Evolutionary conservation across 495 filamentous ascomycete genomes (phyloP), one percentile per base, ranked within the genome.

Genomic region (Trichocladium uniseriatum): DNA sequence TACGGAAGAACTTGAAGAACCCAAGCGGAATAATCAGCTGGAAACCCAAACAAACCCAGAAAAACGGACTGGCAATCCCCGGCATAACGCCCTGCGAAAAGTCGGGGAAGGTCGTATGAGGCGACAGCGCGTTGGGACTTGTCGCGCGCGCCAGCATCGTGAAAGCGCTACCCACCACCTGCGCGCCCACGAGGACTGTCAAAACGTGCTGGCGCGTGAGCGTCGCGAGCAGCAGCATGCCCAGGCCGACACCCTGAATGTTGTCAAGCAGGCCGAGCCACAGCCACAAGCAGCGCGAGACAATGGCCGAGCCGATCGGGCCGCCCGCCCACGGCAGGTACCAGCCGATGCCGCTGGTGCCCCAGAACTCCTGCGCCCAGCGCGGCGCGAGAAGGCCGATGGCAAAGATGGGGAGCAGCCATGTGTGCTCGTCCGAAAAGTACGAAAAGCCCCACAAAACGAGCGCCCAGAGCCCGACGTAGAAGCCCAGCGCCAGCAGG

Each of bases 331-430:
- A 84, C 2, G 81, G 81, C 6, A 84, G 63, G 51, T 77, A 85
- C 28, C 65, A 54, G 5, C 79, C 81, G 53, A 80, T 71, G 29
- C 71, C 71, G 1, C 73, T 77, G 0, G 71, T 74, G 14, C 67
- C 72, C 81, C 81, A 85, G 50, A 82, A 74, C 61, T 80, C 80
- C 62, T 84, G 81, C 22, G 71, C 73, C 80, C 81, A 85, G 38
- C 79, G 68, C 0, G 81, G 81, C 1, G 78, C 75, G 18, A 76
- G 75, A 13, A 85, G 71, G 32, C 79, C 79, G 48, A 83, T 72
- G 28, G 81, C 80, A 56, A 83, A 83, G 54, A 84, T 75, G 37
- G 81, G 81, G 20, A 84, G 57, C 55, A 83, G 72, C 81, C 81
- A 84, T 5, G 69, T 70, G 62, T 84, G 81, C 27, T 68, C 65